Percentiles rank a stretch among this genome's conserved stretches.
phyloP scores from a whole-genome alignment of 495 filamentous ascomycete species.

The Penicillium herquei region DNA sequence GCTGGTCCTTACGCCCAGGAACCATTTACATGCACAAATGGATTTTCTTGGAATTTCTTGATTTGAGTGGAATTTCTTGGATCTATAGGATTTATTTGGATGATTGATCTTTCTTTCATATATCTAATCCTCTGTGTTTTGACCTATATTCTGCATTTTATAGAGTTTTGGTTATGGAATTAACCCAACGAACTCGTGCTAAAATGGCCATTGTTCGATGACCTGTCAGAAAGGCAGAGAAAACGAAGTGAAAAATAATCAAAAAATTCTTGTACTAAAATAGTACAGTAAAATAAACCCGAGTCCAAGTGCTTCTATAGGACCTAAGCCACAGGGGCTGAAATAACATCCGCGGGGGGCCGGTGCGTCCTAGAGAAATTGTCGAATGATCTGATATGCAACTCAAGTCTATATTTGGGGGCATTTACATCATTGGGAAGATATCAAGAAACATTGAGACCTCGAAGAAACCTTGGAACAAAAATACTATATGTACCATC shows the following conservation, averaged over 20 bases:
- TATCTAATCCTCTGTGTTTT: too few species aligned
- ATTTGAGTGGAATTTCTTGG: too few species aligned
- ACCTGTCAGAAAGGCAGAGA: conserved; percentile 5
- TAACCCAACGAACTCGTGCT: conserved; percentile 9
- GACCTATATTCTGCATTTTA: not conserved
- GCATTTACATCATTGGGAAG: too few species aligned
- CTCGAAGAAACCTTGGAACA: not conserved
- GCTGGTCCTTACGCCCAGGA: conserved; percentile 7
- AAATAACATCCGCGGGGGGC: not conserved
- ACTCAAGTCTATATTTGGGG: too few species aligned
- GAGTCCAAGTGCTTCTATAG: not conserved
- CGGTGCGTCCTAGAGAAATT: not conserved
- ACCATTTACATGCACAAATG: not conserved
- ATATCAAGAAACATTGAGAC: not conserved
- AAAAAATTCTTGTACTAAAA: not conserved
- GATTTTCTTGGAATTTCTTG: too few species aligned
- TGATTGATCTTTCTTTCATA: too few species aligned
- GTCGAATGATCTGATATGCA: too few species aligned
- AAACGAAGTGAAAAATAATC: not conserved
- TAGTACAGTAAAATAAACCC: not conserved
- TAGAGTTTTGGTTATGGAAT: not conserved
- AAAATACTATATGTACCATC: not conserved
- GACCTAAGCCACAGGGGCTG: conserved; percentile 20
- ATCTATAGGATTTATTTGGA: too few species aligned
- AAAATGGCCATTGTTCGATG: not conserved